phyloP scores from a whole-genome alignment of 2,329 filamentous ascomycete genomes.

The Cadophora sp. region DNA sequence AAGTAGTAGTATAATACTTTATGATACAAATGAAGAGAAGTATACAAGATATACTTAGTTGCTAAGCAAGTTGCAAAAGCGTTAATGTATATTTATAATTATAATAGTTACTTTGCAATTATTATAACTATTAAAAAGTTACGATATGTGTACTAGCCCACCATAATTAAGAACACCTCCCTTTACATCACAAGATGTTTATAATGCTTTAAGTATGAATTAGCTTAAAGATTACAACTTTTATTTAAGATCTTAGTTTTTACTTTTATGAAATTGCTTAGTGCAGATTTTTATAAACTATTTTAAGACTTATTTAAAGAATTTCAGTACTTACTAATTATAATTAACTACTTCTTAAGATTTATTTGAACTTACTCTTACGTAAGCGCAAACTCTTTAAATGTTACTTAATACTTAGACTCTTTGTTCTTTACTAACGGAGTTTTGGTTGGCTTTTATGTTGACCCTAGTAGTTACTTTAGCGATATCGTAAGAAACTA shows the following conservation, averaged over 20 bases:
- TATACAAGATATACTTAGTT: background rate
- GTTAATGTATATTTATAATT: background rate
- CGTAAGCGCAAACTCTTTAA: background rate
- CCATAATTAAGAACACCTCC: background rate
- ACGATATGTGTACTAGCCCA: background rate
- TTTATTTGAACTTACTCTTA: constrained; percentile 11
- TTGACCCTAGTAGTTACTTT: background rate
- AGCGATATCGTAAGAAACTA: background rate
- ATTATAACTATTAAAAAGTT: background rate
- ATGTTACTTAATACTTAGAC: background rate
- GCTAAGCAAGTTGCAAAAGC: background rate
- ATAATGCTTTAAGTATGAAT: background rate
- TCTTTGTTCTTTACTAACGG: background rate
- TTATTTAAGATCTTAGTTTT: background rate
- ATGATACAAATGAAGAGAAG: background rate
- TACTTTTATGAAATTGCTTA: background rate
- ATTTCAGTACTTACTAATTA: background rate
- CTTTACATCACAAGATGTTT: background rate
- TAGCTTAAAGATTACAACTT: background rate
- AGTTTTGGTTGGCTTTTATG: constrained; percentile 1
- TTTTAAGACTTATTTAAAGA: background rate
- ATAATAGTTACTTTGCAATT: background rate
- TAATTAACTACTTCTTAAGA: constrained; percentile 13
- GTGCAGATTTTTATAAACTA: constrained; percentile 7
- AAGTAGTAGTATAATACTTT: constrained; percentile 2